A percentile compares a stretch with the other conserved stretches of the same genome.
phyloP scores from a whole-genome alignment of 176 grass and related monocot genomes.

The Hordeum marinum region DNA sequence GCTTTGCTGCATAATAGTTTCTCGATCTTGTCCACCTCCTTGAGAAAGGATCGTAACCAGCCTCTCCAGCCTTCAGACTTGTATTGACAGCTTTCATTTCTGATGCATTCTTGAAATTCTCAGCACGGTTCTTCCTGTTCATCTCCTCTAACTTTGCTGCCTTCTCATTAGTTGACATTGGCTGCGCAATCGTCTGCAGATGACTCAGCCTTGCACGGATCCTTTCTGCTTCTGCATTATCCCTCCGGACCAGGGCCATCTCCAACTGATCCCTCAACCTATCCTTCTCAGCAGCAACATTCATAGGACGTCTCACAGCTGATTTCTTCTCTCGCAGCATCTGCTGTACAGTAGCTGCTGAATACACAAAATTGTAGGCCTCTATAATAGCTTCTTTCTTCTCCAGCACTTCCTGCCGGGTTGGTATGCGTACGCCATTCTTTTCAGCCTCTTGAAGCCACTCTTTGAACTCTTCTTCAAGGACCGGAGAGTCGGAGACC shows the following conservation, averaged over 20 bases:
- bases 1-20: slow-evolving; percentile 81
- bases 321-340: slow-evolving; percentile 83
- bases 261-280: slow-evolving; percentile 77
- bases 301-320: slow-evolving; percentile 65
- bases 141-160: slow-evolving; percentile 91
- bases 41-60: slow-evolving; percentile 94
- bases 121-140: slow-evolving; percentile 86
- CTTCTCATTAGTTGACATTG: slow-evolving; percentile 58
- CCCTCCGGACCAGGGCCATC: slow-evolving; percentile 48
- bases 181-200: slow-evolving; percentile 46
- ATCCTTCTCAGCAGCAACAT: slow-evolving; percentile 98
- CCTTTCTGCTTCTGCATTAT: slow-evolving; percentile 60
- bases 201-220: slow-evolving; percentile 58
- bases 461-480: slow-evolving; percentile 76
- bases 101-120: slow-evolving; percentile 96
- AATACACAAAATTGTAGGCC: slow-evolving; percentile 72
- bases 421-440: slow-evolving; percentile 54
- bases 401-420: slow-evolving; percentile 78
- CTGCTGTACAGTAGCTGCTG: slow-evolving; percentile 58
- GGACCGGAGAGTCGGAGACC: slow-evolving; percentile 68
- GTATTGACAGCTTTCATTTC: slow-evolving; percentile 87
- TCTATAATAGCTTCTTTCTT: slow-evolving; percentile 82
- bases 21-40: slow-evolving; percentile 94
- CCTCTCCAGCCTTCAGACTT: slow-evolving; percentile 82
- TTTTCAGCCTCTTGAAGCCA: slow-evolving; percentile 83